These are phyloP conservation scores for Tuber borchii DNA, from an alignment of 495 filamentous ascomycete genomes.

Conservation along the genomic window DNA sequence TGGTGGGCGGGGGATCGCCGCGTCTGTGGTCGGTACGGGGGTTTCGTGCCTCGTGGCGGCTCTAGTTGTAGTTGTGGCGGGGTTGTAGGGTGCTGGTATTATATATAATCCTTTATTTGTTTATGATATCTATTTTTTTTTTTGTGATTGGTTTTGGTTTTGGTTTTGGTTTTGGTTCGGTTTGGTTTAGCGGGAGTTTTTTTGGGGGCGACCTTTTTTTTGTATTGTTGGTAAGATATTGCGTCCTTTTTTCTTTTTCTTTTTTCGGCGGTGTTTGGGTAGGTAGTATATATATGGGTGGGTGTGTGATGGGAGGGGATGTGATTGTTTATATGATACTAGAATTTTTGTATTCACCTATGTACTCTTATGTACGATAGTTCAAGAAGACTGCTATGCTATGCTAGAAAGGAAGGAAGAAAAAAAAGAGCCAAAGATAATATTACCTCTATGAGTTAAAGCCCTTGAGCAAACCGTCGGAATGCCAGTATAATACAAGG, in stretches of 20 bases:
- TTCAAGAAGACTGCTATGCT: neutral
- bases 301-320: neutral
- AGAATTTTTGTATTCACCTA: neutral
- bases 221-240: neutral
- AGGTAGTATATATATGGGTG: neutral
- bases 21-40: neutral
- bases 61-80: neutral
- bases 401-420: neutral
- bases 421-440: neutral
- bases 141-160: slow-evolving; percentile 19
- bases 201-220: neutral
- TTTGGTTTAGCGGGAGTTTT: slow-evolving; percentile 10
- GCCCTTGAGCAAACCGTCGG: neutral
- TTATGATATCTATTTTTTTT: slow-evolving; percentile 4
- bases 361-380: neutral
- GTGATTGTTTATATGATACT: neutral
- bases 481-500: neutral
- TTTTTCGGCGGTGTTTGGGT: neutral
- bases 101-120: neutral
- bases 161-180: slow-evolving; percentile 16
- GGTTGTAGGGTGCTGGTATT: neutral
- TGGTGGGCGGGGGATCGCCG: neutral
- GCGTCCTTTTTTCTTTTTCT: neutral
- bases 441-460: neutral
- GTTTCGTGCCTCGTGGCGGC: neutral